These are phyloP conservation scores for Syncephalis plumigaleata DNA, from an alignment of 371 early-diverging fungal genomes.

Conservation along the genomic window DNA sequence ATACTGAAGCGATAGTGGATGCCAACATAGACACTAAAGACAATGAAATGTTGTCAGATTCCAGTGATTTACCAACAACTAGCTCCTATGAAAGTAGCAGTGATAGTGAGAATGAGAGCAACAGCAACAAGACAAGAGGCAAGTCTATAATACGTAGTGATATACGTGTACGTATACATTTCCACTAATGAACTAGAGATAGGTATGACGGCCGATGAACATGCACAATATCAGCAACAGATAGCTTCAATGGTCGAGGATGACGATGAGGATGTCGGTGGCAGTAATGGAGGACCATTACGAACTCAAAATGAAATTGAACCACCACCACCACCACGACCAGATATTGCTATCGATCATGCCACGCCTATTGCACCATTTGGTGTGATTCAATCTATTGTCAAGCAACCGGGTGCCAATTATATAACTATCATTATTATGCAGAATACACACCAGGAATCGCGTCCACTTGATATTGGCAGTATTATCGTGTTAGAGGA, in stretches of 20 bases:
- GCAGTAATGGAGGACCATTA: constrained; percentile 7
- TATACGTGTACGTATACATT: too few relatives aligned
- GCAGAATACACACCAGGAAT: constrained; percentile 23
- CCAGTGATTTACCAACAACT: too few relatives aligned
- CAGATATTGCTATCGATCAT: constrained; percentile 34
- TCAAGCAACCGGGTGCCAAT: constrained; percentile 39
- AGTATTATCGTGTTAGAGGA: constrained; percentile 49
- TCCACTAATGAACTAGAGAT: too few relatives aligned
- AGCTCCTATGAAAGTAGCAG: too few relatives aligned
- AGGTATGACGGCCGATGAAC: too few relatives aligned
- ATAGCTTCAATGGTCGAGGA: constrained; percentile 1
- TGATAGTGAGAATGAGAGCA: too few relatives aligned
- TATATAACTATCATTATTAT: constrained; percentile 32
- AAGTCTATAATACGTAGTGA: too few relatives aligned
- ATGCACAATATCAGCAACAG: too few relatives aligned
- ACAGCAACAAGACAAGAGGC: too few relatives aligned
- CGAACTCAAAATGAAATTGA: constrained; percentile 36
- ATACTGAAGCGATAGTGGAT: too few relatives aligned
- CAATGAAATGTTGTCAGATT: too few relatives aligned
- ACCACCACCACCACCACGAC: constrained; percentile 30
- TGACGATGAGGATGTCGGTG: constrained; percentile 13
- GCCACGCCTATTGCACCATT: constrained; percentile 28
- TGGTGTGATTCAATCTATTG: constrained; percentile 48
- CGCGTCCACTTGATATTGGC: constrained; percentile 56
- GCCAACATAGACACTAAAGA: too few relatives aligned